Evolutionary conservation across 305 asterid species (phyloP).

Genomic region (Solanum chacoense): DNA sequence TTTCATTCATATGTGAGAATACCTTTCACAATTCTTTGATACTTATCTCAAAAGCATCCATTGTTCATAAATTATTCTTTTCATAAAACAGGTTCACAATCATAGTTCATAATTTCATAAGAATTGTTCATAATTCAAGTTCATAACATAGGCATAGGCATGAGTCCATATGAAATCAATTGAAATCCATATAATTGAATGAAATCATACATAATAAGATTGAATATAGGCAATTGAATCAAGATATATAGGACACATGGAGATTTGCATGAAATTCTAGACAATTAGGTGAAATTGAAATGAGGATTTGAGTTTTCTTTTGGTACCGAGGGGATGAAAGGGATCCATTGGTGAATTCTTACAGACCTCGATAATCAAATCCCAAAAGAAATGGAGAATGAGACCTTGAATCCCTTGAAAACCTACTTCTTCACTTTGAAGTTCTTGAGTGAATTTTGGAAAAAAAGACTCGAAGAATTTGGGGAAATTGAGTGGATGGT

Average conservation of each 20-base stretch:
- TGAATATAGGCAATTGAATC: background rate
- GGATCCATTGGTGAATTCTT: no score
- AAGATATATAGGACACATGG: no score
- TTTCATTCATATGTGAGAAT: background rate
- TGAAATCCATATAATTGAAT: background rate
- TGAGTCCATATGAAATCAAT: background rate
- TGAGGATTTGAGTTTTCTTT: background rate
- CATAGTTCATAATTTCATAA: background rate
- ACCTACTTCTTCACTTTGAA: no score
- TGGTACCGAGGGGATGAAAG: background rate
- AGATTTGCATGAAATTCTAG: background rate
- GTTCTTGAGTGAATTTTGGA: no score
- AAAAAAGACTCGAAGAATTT: no score
- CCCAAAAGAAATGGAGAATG: no score
- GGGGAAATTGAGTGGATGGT: background rate
- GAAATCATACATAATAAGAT: no score
- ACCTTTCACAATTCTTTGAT: background rate
- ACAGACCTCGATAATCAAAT: no score
- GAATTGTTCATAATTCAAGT: background rate
- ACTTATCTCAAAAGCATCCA: background rate
- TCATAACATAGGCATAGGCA: background rate
- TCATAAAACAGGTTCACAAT: background rate
- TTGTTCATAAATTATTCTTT: background rate
- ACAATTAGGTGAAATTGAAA: background rate
- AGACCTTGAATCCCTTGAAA: no score